These are phyloP conservation scores for Pestalotiopsis sp. DNA, from an alignment of 2,329 filamentous ascomycete genomes.

Conservation along the genomic window DNA sequence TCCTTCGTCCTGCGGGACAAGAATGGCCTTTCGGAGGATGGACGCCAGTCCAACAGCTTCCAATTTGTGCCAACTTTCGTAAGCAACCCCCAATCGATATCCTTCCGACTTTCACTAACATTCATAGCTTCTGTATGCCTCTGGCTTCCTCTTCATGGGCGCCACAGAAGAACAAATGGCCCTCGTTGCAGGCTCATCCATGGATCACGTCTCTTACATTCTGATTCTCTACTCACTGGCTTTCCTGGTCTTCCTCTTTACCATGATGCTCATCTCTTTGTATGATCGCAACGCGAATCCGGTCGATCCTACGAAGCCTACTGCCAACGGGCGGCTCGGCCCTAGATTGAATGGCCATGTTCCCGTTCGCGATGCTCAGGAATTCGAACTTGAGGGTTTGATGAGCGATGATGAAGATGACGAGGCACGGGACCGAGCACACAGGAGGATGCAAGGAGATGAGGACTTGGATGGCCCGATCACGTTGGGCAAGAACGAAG, in stretches of 20 bases:
- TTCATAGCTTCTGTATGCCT: slow-evolving; percentile 79
- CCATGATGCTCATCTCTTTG: slow-evolving; percentile 81
- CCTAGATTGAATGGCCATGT: slow-evolving; percentile 35
- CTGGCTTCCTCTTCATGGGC: slow-evolving; percentile 96
- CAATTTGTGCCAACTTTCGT: slow-evolving; percentile 73
- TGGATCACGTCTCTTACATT: slow-evolving; percentile 91
- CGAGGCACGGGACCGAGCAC: slow-evolving; percentile 35
- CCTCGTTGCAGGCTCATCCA: slow-evolving; percentile 70
- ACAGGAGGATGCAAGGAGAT: slow-evolving; percentile 37
- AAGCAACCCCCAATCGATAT: slow-evolving; percentile 40
- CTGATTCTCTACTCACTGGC: slow-evolving; percentile 89
- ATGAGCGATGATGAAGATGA: slow-evolving; percentile 85
- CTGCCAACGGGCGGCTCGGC: slow-evolving; percentile 38
- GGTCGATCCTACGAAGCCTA: slow-evolving; percentile 35
- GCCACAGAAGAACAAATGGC: slow-evolving; percentile 96
- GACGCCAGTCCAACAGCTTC: slow-evolving; percentile 69
- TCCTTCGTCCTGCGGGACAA: slow-evolving; percentile 82
- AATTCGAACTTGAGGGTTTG: slow-evolving; percentile 90
- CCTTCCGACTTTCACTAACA: background rate
- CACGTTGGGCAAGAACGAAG: slow-evolving; percentile 50
- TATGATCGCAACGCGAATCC: slow-evolving; percentile 68
- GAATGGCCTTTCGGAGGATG: slow-evolving; percentile 65
- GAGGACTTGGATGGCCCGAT: slow-evolving; percentile 47
- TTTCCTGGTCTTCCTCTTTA: slow-evolving; percentile 88
- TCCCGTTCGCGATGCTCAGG: slow-evolving; percentile 74